phyloP scores from a whole-genome alignment of 768 basidiomycete genomes.

The Calocera cornea region DNA sequence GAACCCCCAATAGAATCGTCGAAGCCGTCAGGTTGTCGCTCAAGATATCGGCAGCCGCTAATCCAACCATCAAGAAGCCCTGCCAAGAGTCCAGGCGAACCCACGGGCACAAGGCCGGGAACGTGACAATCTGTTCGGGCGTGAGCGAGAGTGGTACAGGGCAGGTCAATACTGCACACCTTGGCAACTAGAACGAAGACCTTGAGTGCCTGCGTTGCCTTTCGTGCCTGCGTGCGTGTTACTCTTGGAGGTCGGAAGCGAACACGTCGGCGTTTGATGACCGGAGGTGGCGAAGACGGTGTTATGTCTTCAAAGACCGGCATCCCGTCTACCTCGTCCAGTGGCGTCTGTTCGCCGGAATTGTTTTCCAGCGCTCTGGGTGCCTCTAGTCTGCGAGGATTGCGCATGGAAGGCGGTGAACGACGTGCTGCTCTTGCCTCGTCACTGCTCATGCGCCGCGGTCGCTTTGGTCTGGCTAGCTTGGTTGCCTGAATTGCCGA shows the following conservation, averaged over 20 bases:
- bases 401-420: background rate
- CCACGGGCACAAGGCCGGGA: background rate
- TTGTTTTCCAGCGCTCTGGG: background rate
- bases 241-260: background rate
- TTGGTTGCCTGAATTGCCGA: background rate
- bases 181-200: background rate
- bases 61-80: background rate
- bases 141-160: background rate
- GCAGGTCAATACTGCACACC: background rate
- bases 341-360: background rate
- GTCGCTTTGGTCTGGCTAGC: background rate
- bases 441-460: background rate
- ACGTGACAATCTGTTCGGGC: background rate
- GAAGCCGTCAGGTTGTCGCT: background rate
- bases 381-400: background rate
- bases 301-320: background rate
- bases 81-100: background rate
- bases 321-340: background rate
- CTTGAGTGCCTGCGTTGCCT: background rate
- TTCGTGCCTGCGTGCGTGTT: background rate
- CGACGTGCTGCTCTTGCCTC: background rate
- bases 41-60: background rate
- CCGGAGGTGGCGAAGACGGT: background rate
- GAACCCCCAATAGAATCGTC: background rate
- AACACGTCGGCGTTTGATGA: background rate